Conservation (phyloP, 768 basidiomycete species). For the Chalciporus pseudorubinellus region DNA sequence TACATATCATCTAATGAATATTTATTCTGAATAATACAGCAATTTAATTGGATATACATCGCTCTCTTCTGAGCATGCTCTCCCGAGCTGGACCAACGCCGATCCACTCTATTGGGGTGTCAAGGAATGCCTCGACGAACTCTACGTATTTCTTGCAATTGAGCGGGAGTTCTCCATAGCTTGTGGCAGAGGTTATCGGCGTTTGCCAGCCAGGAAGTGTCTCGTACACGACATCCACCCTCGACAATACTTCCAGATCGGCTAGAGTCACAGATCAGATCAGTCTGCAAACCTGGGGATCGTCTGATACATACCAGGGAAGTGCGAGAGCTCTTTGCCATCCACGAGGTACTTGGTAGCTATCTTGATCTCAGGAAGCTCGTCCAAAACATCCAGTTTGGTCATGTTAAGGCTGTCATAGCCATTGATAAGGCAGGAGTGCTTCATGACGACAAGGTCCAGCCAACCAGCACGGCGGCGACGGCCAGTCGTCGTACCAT, state of each 20-base stretch:
- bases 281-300: neutral
- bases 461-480: slow-evolving; percentile 96
- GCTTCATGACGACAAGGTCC: slow-evolving; percentile 90
- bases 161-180: slow-evolving; percentile 75
- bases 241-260: slow-evolving; percentile 76
- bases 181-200: slow-evolving; percentile 60
- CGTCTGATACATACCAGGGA: slow-evolving; percentile 65
- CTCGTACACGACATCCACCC: slow-evolving; percentile 82
- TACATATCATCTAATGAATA: neutral
- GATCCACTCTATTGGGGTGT: slow-evolving; percentile 83
- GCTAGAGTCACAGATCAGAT: slow-evolving; percentile 43
- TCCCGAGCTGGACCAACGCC: slow-evolving; percentile 88
- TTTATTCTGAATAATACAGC: neutral
- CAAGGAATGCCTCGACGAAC: slow-evolving; percentile 77
- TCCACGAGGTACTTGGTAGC: slow-evolving; percentile 77
- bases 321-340: slow-evolving; percentile 74
- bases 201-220: slow-evolving; percentile 91
- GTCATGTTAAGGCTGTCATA: slow-evolving; percentile 93
- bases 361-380: slow-evolving; percentile 82
- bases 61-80: slow-evolving; percentile 55
- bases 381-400: slow-evolving; percentile 91
- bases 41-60: slow-evolving; percentile 21
- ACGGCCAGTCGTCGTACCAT: slow-evolving; percentile 90
- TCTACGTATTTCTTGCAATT: slow-evolving; percentile 84
- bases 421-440: slow-evolving; percentile 93